Evolutionary conservation across 78 protist genomes (phyloP), one percentile per base, ranked within the genome.

Genomic region (Thecamonas trahens): DNA sequence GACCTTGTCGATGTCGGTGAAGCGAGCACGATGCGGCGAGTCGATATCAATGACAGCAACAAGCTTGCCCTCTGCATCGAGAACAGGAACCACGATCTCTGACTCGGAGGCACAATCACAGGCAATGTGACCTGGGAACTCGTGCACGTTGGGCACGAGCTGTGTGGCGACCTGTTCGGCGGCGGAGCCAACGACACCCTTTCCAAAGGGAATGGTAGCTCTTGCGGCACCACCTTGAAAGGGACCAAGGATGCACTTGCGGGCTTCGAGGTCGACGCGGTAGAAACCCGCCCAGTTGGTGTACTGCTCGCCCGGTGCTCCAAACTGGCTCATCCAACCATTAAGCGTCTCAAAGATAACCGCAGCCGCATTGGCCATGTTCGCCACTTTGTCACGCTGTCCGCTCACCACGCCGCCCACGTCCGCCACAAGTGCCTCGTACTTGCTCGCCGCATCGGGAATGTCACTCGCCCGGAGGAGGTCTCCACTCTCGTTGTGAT

Each of bases 281-380:
- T 78, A 78, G 62, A 78, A 78, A 3, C 84, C 84, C 38, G 6
- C 49, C 84, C 84, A 78, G 61, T 78, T 78, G 60, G 52, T 61
- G 18, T 31, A 8, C 37, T 39, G 38, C 15, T 34, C 28, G 37
- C 38, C 62, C 1, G 7, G 53, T 1, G 39, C 22, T n/a, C 58
- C 15, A 22, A n/a, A n/a, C n/a, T n/a, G n/a, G n/a, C n/a, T n/a
- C n/a, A n/a, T n/a, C 3, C 54, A 42, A 7, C 22, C 64, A 3
- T 57, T 38, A 65, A 70, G 53, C 26, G 42, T 47, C 15, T 44
- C 26, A n/a, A 7, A 54, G 29, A 70, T 22, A 40, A 58, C 13
- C n/a, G 76, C 52, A 13, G 76, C 2, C 9, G 31, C 58, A 20
- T 70, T 70, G 32, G 72, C 72, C 8, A 37, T 29, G 60, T 50